Evolutionary conservation across 106 monocot species (phyloP), one percentile per base, ranked within the genome.

Genomic region (Iris macrosiphon): DNA sequence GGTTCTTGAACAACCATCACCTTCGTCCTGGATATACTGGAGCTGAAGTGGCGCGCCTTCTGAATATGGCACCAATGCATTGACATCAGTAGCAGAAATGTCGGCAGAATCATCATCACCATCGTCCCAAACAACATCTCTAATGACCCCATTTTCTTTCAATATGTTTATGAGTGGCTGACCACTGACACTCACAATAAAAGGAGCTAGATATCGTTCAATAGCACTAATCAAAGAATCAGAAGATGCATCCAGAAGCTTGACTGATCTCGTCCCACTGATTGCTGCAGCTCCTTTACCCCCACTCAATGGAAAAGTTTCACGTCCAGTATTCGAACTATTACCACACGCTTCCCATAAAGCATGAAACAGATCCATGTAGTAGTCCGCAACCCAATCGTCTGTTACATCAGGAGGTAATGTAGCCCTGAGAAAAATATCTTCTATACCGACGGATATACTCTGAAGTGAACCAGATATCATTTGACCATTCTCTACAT

Each of bases 321-420:
- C 89, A 14, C 89, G 64, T 29, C 74, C 85, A 16, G 54, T 89
- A 34, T 41, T 89, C 37, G 64, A 23, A 57, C 82, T 63, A 54
- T 63, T 80, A 15, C 82, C 79, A 69, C 96, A 89, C 55, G 85
- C 89, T 49, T 96, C 89, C 96, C 96, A 96, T 39, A 96, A 68
- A 49, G 96, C 89, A 74, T 83, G 74, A 49, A 89, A 96, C 1
- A 96, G 55, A 57, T 83, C 85, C 9, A 62, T 48, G 42, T 75
- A 64, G 60, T 95, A 89, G 5, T 38, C 41, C 1, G 68, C 10
- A 45, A 69, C 47, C 19, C 10, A 35, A 35, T 77, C 76, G 55
- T 67, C 62, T 12, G 44, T 32, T 33, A 82, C 60, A 69, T 75
- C 68, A 41, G 67, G 35, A 19, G 96, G 96, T 40, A 77, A 8